These are phyloP conservation scores for Cutaneotrichosporon cavernicola DNA, from an alignment of 1,284 basidiomycete species.

Conservation along the genomic window DNA sequence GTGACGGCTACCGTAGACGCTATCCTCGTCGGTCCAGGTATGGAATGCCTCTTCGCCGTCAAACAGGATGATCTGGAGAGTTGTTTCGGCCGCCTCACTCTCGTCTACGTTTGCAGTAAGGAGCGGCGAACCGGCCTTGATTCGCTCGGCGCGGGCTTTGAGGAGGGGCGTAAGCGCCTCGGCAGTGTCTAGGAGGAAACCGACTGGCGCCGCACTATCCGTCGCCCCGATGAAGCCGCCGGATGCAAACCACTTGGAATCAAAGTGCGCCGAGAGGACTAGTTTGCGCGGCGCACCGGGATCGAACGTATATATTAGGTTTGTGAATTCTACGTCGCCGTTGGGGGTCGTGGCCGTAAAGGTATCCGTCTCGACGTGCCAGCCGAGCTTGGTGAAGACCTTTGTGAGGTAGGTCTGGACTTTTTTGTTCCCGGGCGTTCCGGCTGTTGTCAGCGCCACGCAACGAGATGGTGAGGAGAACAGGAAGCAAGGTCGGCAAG, in stretches of 20 bases:
- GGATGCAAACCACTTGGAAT: slow-evolving; percentile 82
- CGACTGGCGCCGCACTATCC: slow-evolving; percentile 94
- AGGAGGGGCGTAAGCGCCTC: slow-evolving; percentile 73
- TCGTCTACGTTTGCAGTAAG: slow-evolving; percentile 58
- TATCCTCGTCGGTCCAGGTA: slow-evolving; percentile 84
- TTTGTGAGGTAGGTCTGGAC: slow-evolving; percentile 74
- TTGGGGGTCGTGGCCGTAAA: slow-evolving; percentile 81
- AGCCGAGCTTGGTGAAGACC: slow-evolving; percentile 68
- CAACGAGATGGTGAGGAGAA: no score
- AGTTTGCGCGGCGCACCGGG: slow-evolving; percentile 75
- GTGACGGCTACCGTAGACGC: slow-evolving; percentile 89
- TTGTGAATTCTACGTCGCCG: slow-evolving; percentile 77
- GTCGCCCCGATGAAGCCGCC: slow-evolving; percentile 87
- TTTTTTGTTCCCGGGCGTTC: slow-evolving; percentile 58
- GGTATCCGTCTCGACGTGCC: slow-evolving; percentile 69
- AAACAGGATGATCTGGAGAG: slow-evolving; percentile 93
- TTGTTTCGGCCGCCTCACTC: slow-evolving; percentile 73
- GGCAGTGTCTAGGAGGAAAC: slow-evolving; percentile 86
- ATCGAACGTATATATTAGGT: slow-evolving; percentile 92
- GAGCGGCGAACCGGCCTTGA: slow-evolving; percentile 55
- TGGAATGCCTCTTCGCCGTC: slow-evolving; percentile 98
- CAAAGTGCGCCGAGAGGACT: slow-evolving; percentile 90
- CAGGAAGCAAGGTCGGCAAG: background rate
- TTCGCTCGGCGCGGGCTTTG: slow-evolving; percentile 60
- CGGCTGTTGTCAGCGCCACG: slow-evolving; percentile 35